Percentiles rank a stretch among this genome's conserved stretches.
These are phyloP conservation scores for Kwoniella sp. DNA, from an alignment of 768 basidiomycete species.

Conservation along the genomic window DNA sequence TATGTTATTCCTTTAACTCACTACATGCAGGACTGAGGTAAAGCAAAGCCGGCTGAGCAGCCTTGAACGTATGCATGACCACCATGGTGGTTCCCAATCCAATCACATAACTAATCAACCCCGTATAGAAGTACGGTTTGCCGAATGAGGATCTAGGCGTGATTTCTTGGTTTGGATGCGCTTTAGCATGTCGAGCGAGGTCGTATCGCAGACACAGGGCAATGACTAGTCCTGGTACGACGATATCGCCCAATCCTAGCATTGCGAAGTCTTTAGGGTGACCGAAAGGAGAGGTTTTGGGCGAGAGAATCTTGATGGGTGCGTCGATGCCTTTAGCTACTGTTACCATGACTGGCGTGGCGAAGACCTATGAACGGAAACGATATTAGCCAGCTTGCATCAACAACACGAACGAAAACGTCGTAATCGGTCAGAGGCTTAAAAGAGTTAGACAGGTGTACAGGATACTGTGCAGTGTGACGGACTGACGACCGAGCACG, in stretches of 20 bases:
- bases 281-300: slow-evolving; percentile 27
- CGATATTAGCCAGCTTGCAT: too few relatives aligned
- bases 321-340: slow-evolving; percentile 87
- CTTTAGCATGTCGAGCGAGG: slow-evolving; percentile 24
- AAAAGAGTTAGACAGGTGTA: too few relatives aligned
- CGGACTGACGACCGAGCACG: too few relatives aligned
- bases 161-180: slow-evolving; percentile 39
- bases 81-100: slow-evolving; percentile 76
- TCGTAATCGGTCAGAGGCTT: too few relatives aligned
- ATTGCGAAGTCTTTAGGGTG: slow-evolving; percentile 71
- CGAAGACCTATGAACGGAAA: slow-evolving; percentile 44
- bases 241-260: slow-evolving; percentile 88
- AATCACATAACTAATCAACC: slow-evolving; percentile 69
- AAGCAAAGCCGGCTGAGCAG: slow-evolving; percentile 86
- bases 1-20: slow-evolving; percentile 43
- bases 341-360: slow-evolving; percentile 68
- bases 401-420: too few relatives aligned
- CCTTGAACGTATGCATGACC: slow-evolving; percentile 76
- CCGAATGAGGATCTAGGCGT: slow-evolving; percentile 57
- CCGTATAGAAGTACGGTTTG: slow-evolving; percentile 76
- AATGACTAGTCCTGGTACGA: slow-evolving; percentile 63
- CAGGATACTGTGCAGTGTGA: too few relatives aligned
- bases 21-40: slow-evolving; percentile 68
- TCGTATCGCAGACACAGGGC: slow-evolving; percentile 87
- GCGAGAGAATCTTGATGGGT: slow-evolving; percentile 80